Base-by-base conservation (phyloP, 192 early-diverging fungal species). In the Entomortierella beljakovae region DNA sequence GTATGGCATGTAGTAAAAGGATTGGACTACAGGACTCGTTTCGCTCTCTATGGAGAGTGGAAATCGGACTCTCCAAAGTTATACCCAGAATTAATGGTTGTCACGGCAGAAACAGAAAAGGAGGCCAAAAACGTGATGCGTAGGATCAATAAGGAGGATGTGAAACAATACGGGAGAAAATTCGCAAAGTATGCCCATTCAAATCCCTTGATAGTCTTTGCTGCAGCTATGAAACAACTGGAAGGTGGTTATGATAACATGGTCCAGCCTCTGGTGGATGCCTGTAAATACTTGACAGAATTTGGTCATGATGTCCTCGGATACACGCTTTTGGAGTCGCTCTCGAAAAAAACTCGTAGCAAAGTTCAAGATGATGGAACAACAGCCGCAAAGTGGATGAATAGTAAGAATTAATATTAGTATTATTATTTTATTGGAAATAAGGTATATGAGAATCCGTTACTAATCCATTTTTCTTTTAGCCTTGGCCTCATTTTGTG, bases 1-100 rank as follows among this genome's bases (percentile, higher is more conserved):
- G 59, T 93, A 1, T 95, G 93, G 92, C 68, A 80, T 25, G 58
- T 96, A 0, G 61, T 96, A 8, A 84, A 85, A n/a, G 64, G 67
- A 9, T 81, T 89, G 28, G 80, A 86, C 15, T 93, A 87, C 43
- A 72, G 86, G 66, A 85, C 82, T 42, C 84, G 95, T 9, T 94
- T 86, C 54, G 84, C 83, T 0, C 75, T 95, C 1, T 96, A 96
- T 72, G 92, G 90, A 3, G 92, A 94, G 68, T 96, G 95, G 95
- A 85, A 87, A 20, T 89, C 84, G 48, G 75, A 83, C 4, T 80
- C 88, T 25, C 88, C 89, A 40, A 81, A 86, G 18, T 61, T 73
- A 22, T 85, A 82, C 15, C 86, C 88, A 0, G 89, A 92, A 57
- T 70, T 92, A 28, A 60, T 73, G 43, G 71, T 90, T 0, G 69